Conservation (phyloP, 139 green algal species). For the Zygnema circumcarinatum region DNA sequence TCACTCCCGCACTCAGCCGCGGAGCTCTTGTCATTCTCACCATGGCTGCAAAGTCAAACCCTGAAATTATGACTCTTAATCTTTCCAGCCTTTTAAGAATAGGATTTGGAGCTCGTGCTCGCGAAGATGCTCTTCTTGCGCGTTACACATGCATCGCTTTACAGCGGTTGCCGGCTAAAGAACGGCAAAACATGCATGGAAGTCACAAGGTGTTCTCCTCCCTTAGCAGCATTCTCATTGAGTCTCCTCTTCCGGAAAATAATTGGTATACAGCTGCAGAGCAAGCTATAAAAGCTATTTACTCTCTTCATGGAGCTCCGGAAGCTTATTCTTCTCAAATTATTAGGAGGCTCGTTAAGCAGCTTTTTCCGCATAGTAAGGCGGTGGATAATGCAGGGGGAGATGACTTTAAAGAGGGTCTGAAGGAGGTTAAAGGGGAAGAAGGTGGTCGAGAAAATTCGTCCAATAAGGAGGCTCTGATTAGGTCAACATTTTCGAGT, state of each 20-base stretch:
- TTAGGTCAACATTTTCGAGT: background rate
- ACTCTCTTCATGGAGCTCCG: constrained; percentile 79
- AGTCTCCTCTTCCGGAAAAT: constrained; percentile 61
- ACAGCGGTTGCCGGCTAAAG: constrained; percentile 37
- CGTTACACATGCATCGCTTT: constrained; percentile 67
- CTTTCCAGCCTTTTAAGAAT: constrained; percentile 65
- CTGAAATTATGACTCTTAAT: constrained; percentile 64
- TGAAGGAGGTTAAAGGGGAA: background rate
- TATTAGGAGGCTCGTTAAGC: constrained; percentile 50
- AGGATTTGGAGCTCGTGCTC: constrained; percentile 40
- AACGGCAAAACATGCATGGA: constrained; percentile 5
- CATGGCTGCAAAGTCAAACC: constrained; percentile 68
- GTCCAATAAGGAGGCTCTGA: background rate
- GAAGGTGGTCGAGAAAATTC: background rate
- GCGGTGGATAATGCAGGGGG: background rate
- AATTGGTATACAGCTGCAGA: constrained; percentile 80
- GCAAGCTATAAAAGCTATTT: constrained; percentile 77
- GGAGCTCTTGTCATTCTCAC: constrained; percentile 71
- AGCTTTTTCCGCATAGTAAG: background rate
- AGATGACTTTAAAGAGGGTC: background rate
- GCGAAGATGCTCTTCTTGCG: constrained; percentile 69
- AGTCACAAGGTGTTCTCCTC: constrained; percentile 60
- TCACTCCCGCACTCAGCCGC: constrained; percentile 49
- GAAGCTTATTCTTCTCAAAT: constrained; percentile 67
- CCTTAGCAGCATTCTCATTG: constrained; percentile 64